Percentiles rank a stretch among this genome's conserved stretches.
phyloP scores from a whole-genome alignment of 2,329 filamentous ascomycete species.

The Sclerotinia nivalis region DNA sequence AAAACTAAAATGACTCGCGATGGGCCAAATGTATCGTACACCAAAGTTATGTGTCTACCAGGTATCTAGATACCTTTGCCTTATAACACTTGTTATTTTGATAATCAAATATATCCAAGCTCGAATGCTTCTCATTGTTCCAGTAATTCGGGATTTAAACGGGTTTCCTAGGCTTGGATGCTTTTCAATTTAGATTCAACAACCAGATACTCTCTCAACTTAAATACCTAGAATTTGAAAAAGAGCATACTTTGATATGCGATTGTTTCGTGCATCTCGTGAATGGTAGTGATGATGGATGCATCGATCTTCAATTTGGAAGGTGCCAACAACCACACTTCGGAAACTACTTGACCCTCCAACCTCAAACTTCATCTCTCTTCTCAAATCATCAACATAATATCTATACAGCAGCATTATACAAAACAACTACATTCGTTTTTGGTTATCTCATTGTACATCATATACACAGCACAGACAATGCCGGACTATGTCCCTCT shows the following conservation, averaged over 20 bases:
- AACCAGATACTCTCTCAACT: background rate
- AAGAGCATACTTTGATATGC: background rate
- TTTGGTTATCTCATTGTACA: background rate
- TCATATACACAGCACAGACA: background rate
- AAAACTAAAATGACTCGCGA: too few species aligned
- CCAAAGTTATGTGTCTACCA: too few species aligned
- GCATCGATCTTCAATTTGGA: background rate
- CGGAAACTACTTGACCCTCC: too few species aligned
- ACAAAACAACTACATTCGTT: background rate
- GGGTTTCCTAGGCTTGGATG: too few species aligned
- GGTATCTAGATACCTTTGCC: too few species aligned
- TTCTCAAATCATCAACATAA: conserved; percentile 37
- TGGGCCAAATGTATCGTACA: too few species aligned
- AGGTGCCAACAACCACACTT: background rate
- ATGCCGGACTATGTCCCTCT: background rate
- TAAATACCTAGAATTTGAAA: too few species aligned
- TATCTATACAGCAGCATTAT: background rate
- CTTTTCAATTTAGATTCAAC: background rate
- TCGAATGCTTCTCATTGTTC: too few species aligned
- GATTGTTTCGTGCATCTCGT: too few species aligned
- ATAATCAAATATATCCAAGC: too few species aligned
- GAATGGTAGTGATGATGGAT: background rate
- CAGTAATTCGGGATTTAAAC: too few species aligned
- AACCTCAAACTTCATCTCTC: background rate
- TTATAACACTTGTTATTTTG: too few species aligned